A percentile compares a stretch with the other conserved stretches of the same genome.
Evolutionary conservation across 2,329 filamentous ascomycete species (phyloP).

Genomic region (Diplocarpon rosae): DNA sequence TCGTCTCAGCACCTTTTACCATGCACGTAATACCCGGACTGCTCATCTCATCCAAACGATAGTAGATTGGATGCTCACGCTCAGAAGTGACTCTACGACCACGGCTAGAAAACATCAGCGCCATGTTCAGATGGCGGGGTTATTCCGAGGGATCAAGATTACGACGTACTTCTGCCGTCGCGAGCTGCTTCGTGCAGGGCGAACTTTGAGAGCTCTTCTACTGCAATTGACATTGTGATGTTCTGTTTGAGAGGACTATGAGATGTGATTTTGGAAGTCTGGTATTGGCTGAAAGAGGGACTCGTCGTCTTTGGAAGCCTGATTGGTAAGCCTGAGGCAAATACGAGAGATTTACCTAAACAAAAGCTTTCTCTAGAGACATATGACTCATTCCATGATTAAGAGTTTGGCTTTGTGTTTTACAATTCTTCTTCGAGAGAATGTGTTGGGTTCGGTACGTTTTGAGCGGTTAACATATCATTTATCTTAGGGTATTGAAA

Average conservation of each 20-base stretch:
- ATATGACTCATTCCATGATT: too few species aligned
- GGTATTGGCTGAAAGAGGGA: background rate
- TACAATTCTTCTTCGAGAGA: too few species aligned
- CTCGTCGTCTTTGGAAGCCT: slow-evolving; percentile 8
- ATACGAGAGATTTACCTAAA: background rate
- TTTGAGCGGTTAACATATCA: too few species aligned
- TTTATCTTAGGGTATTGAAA: too few species aligned
- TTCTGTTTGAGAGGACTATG: background rate
- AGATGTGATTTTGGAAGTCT: background rate
- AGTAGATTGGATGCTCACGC: slow-evolving; percentile 34
- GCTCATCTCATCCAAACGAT: background rate
- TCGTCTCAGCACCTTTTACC: background rate
- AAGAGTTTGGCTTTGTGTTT: too few species aligned
- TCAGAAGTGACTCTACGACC: slow-evolving; percentile 63
- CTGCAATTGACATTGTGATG: slow-evolving; percentile 4
- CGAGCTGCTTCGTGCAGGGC: slow-evolving; percentile 80
- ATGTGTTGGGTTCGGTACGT: too few species aligned
- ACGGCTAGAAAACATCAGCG: slow-evolving; percentile 38
- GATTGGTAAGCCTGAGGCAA: slow-evolving; percentile 5
- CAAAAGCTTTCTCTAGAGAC: background rate
- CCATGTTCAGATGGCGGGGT: slow-evolving; percentile 7
- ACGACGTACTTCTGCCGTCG: slow-evolving; percentile 65
- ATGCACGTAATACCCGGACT: background rate
- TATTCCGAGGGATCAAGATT: slow-evolving; percentile 2
- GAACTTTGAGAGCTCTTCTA: slow-evolving; percentile 48